Percentiles rank a stretch among this genome's conserved stretches.
Evolutionary conservation across 169 alveolate genomes (phyloP).

Genomic region (Eimeria acervulina): DNA sequence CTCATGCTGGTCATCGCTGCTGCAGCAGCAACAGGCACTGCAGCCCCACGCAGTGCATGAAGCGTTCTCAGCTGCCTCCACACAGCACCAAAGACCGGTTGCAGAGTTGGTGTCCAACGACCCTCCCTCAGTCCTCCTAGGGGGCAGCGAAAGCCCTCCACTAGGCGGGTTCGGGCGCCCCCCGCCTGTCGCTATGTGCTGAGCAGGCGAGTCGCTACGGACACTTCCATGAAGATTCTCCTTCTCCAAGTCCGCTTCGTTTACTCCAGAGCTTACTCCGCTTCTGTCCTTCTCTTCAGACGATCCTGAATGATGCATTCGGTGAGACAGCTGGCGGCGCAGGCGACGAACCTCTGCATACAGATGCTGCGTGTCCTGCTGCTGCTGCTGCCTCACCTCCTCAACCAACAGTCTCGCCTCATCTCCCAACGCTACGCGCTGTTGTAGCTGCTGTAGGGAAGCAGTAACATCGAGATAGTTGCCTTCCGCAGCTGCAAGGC

Average conservation of each 20-base stretch:
- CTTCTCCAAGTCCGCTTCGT: not conserved
- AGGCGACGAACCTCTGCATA: conserved; percentile 78
- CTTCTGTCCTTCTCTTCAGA: conserved; percentile 32
- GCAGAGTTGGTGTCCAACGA: not conserved
- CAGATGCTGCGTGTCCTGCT: conserved; percentile 73
- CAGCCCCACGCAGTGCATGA: conserved; percentile 76
- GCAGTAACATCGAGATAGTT: conserved; percentile 66
- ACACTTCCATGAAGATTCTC: not conserved
- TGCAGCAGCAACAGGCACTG: conserved; percentile 73
- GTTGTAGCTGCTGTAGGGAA: conserved; percentile 53
- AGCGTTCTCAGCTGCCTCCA: conserved; percentile 47
- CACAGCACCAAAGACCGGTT: conserved; percentile 51
- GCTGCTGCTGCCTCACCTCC: conserved; percentile 74
- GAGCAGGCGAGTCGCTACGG: conserved; percentile 23
- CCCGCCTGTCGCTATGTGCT: conserved; percentile 18
- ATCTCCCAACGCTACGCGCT: conserved; percentile 73
- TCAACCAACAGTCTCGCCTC: conserved; percentile 67
- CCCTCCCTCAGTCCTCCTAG: not conserved
- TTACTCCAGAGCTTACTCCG: not conserved
- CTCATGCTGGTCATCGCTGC: conserved; percentile 55
- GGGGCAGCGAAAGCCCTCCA: conserved; percentile 34
- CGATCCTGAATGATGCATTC: not conserved
- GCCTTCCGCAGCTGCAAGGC: conserved; percentile 76
- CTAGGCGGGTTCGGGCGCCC: not conserved
- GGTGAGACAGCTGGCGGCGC: conserved; percentile 57